These are phyloP conservation scores for Suillus variegatus DNA, from an alignment of 768 basidiomycete genomes.

Conservation along the genomic window DNA sequence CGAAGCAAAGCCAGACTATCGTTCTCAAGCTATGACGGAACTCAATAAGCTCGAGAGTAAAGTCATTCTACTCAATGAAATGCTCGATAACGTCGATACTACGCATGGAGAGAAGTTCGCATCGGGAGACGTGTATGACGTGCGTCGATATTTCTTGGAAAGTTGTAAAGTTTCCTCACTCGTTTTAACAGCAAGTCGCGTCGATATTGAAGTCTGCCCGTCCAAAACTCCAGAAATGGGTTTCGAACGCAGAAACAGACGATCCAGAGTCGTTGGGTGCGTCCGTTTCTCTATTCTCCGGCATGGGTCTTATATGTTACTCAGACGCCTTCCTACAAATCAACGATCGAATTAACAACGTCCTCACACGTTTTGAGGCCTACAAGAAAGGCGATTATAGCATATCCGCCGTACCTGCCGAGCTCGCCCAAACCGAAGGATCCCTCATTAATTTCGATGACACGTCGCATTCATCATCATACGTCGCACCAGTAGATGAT, in stretches of 20 bases:
- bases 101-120: slow-evolving; percentile 76
- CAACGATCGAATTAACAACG: slow-evolving; percentile 97
- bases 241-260: slow-evolving; percentile 87
- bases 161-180: background rate
- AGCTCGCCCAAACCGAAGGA: slow-evolving; percentile 31
- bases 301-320: slow-evolving; percentile 9
- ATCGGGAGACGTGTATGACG: slow-evolving; percentile 91
- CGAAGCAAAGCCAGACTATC: slow-evolving; percentile 92
- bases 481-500: slow-evolving; percentile 47
- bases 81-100: slow-evolving; percentile 89
- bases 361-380: slow-evolving; percentile 86
- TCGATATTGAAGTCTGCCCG: slow-evolving; percentile 76
- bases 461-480: slow-evolving; percentile 19
- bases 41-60: slow-evolving; percentile 94
- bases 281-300: slow-evolving; percentile 18
- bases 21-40: slow-evolving; percentile 84
- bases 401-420: slow-evolving; percentile 62
- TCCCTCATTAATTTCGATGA: slow-evolving; percentile 86
- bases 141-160: slow-evolving; percentile 36
- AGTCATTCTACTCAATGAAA: slow-evolving; percentile 93
- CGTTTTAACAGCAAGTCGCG: slow-evolving; percentile 75
- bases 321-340: slow-evolving; percentile 91
- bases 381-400: slow-evolving; percentile 91
- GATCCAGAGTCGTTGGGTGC: slow-evolving; percentile 89
- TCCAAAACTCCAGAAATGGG: slow-evolving; percentile 98